These are phyloP conservation scores for Tieghemostelium lacteum DNA, from an alignment of 78 protist genomes.

Conservation along the genomic window DNA sequence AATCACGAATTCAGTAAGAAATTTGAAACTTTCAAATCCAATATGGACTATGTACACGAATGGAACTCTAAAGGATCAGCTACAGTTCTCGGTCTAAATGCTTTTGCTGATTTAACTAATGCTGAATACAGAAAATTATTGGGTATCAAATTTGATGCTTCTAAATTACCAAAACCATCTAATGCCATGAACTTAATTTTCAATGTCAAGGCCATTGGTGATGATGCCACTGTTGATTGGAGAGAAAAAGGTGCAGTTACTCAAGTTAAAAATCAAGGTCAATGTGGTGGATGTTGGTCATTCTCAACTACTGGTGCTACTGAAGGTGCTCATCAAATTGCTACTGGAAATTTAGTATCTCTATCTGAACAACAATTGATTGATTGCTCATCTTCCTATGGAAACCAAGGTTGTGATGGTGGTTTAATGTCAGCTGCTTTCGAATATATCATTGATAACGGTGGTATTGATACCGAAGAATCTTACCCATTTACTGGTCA, in stretches of 20 bases:
- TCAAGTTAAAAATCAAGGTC: conserved; percentile 14
- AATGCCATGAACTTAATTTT: too few relatives aligned
- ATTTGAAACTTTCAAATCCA: conserved; percentile 34
- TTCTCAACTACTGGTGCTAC: conserved; percentile 7
- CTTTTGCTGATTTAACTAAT: conserved; percentile 67
- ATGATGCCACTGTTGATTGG: not conserved
- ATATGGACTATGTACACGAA: conserved; percentile 42
- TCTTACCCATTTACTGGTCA: conserved; percentile 88
- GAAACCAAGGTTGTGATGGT: conserved; percentile 86
- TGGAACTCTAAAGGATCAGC: conserved; percentile 63
- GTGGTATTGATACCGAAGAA: conserved; percentile 84
- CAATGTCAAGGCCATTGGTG: too few relatives aligned
- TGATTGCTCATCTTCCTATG: conserved; percentile 40
- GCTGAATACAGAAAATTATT: conserved; percentile 31
- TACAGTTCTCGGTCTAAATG: conserved; percentile 56
- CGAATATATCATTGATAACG: conserved; percentile 59
- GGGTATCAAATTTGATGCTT: conserved; percentile 38
- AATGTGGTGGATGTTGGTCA: conserved; percentile 30
- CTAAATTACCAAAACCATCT: not conserved
- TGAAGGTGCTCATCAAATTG: not conserved
- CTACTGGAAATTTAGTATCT: not conserved
- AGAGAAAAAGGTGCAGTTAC: not conserved
- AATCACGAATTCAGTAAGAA: conserved; percentile 22
- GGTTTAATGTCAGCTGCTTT: conserved; percentile 69
- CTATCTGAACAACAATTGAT: conserved; percentile 42